Evolutionary conservation across 441 rosid species (phyloP).

Genomic region (Biscutella laevigata): DNA sequence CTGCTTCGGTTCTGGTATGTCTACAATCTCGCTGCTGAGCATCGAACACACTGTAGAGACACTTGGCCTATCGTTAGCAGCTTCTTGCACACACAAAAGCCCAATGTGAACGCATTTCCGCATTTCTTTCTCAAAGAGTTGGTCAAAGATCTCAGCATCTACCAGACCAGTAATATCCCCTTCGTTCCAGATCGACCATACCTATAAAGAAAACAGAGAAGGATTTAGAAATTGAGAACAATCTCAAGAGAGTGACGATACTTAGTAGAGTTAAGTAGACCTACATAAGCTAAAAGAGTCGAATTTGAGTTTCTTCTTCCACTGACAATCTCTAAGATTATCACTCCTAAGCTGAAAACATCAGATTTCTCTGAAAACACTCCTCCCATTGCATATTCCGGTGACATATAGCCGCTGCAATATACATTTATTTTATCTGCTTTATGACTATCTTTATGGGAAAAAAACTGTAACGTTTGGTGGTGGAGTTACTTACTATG

Average conservation of each 20-base stretch:
- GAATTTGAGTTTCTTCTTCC: conserved; percentile 23
- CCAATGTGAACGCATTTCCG: conserved; percentile 43
- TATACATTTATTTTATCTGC: neutral
- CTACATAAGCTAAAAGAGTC: conserved; percentile 20
- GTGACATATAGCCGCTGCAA: conserved; percentile 33
- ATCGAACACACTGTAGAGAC: conserved; percentile 28
- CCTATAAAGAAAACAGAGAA: conserved; percentile 23
- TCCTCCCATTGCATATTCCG: conserved; percentile 38
- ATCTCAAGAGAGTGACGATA: neutral
- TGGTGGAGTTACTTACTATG: conserved; percentile 21
- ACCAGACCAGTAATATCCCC: conserved; percentile 19
- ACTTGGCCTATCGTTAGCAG: conserved; percentile 37
- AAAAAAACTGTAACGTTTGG: neutral
- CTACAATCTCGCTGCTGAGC: conserved; percentile 33
- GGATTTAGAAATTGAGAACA: neutral
- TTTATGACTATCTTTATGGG: neutral
- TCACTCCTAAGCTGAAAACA: conserved; percentile 34
- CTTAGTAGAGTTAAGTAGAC: neutral
- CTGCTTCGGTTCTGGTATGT: conserved; percentile 22
- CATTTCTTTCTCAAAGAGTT: conserved; percentile 19
- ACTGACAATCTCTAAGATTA: conserved; percentile 24
- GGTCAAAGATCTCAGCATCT: conserved; percentile 24
- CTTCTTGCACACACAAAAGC: conserved; percentile 44
- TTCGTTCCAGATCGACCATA: conserved; percentile 49
- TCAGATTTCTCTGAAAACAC: conserved; percentile 32